These are phyloP conservation scores for Litchi chinensis DNA, from an alignment of 345 rosid species.

Conservation along the genomic window DNA sequence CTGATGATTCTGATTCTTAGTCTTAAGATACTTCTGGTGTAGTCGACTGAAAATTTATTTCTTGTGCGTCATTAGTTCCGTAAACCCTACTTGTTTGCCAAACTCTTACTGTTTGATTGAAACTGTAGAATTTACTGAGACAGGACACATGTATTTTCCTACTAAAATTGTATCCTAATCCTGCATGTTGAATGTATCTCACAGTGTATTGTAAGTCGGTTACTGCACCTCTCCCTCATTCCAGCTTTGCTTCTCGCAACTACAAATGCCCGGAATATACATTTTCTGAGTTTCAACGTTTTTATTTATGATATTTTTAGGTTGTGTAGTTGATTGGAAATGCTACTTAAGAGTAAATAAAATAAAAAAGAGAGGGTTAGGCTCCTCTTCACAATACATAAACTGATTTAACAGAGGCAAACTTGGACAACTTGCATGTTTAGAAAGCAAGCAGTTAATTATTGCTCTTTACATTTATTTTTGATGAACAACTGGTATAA, in stretches of 20 bases:
- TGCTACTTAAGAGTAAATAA: background rate
- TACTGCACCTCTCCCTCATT: background rate
- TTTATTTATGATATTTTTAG: background rate
- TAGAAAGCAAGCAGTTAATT: background rate
- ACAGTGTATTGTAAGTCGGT: background rate
- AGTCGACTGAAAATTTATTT: background rate
- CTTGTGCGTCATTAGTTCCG: background rate
- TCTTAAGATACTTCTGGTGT: background rate
- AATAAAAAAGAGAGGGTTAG: background rate
- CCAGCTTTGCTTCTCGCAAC: slow-evolving; percentile 4
- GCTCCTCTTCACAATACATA: background rate
- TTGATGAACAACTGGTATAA: background rate
- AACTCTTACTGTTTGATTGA: background rate
- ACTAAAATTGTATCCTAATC: background rate
- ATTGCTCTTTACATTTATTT: background rate
- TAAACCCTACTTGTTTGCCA: background rate
- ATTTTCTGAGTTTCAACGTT: background rate
- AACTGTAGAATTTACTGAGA: background rate
- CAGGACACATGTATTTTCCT: background rate
- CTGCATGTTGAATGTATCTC: background rate
- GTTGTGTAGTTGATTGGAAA: background rate
- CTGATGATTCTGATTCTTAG: background rate
- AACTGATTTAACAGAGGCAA: background rate
- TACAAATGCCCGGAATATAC: background rate
- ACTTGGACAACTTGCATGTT: background rate